Conservation (phyloP, 768 basidiomycete species). For the Tylopilus vinaceipallidus region DNA sequence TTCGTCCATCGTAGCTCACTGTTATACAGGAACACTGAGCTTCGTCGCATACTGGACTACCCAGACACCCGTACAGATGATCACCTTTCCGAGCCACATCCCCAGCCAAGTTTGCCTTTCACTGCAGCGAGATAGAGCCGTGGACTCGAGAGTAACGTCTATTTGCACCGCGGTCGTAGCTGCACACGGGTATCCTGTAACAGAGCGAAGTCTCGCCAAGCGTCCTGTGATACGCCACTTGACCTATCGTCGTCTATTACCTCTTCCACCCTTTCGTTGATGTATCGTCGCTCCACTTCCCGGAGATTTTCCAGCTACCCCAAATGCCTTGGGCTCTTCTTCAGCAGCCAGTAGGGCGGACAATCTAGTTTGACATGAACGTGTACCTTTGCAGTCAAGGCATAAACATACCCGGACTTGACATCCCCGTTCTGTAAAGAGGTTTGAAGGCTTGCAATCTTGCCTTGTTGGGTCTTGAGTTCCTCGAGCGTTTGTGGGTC, state of each 20-base stretch:
- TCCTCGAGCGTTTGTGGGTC: constrained; percentile 70
- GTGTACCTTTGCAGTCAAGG: neutral
- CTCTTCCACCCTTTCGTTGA: constrained; percentile 37
- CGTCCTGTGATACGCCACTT: constrained; percentile 1
- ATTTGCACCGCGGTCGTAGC: no score
- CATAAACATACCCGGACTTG: constrained; percentile 49
- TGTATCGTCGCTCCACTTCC: constrained; percentile 23
- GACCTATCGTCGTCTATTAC: constrained; percentile 33
- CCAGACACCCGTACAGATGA: constrained; percentile 26
- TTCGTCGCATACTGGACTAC: constrained; percentile 60
- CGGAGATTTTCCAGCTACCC: constrained; percentile 14
- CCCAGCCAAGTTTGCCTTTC: constrained; percentile 12
- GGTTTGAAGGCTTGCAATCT: constrained; percentile 51
- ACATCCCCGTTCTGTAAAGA: constrained; percentile 59
- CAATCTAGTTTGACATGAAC: constrained; percentile 32
- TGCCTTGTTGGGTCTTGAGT: constrained; percentile 59
- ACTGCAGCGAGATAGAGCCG: neutral
- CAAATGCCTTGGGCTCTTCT: constrained; percentile 36
- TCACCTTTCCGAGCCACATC: constrained; percentile 5
- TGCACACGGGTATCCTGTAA: constrained; percentile 5
- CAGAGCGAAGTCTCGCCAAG: constrained; percentile 1
- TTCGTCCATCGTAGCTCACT: constrained; percentile 9
- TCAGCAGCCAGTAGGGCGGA: constrained; percentile 43
- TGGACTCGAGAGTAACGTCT: neutral
- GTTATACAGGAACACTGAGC: constrained; percentile 44